Base-by-base conservation (phyloP, 352 stramenopile species). In the Globisporangium spinosum region DNA sequence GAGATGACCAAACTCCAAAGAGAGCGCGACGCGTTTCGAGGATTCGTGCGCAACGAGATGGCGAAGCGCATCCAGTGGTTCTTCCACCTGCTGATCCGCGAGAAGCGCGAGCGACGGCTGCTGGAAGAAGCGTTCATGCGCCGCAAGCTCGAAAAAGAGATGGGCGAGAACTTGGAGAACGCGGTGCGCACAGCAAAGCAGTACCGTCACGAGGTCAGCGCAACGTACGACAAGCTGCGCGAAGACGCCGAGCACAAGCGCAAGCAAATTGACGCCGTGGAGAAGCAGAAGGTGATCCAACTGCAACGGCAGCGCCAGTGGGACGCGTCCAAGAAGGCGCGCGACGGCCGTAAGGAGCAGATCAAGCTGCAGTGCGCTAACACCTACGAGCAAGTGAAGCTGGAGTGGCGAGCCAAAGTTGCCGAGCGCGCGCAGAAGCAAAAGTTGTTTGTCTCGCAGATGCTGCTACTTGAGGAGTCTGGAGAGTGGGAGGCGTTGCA, bases 211-310 rank as follows among this genome's bases (percentile, higher is more conserved):
- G 74, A 85, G 0, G 65, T 93, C 53, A 83, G 77, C 8, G 73
- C 68, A 6, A 78, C 77, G 51, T 93, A 83, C 62, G 73, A 87
- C 51, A 77, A 80, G 47, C 56, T 88, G 38, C 79, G 83, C 1
- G 74, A 88, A 43, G 80, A 85, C 10, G 58, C 67, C 5, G 72
- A 85, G 12, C 77, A 78, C 54, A 79, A 77, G 40, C 68, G 79
- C 29, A 74, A 78, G 25, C 69, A 73, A 23, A 80, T 91, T 43
- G 85, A 91, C 38, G 75, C 55, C 6, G 34, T 76, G 1, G 80
- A 93, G 62, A 93, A 91, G 47, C 70, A 82, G 22, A 90, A 90
- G 51, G 77, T 89, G 25, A 55, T 89, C 13, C 78, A 69, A n/a
- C 63, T 82, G 51, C 70, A 74, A 20, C 78, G 85, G 0, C 78